Evolutionary conservation across 2,329 filamentous ascomycete species (phyloP).

Genomic region (Helicocarpus griseus): DNA sequence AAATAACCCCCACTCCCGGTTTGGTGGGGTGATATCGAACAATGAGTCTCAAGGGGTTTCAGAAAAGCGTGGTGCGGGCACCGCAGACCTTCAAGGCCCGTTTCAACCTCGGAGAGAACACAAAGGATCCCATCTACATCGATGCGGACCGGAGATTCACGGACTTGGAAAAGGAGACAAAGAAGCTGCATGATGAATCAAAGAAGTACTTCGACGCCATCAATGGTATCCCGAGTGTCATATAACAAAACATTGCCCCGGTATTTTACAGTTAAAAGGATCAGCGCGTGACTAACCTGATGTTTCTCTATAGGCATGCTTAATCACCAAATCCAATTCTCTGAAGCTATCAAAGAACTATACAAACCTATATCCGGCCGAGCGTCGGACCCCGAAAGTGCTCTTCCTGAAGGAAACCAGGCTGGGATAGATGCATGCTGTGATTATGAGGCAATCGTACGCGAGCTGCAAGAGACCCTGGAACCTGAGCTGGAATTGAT

Average conservation of each 20-base stretch:
- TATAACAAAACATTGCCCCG: neutral
- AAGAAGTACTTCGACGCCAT: conserved; percentile 97
- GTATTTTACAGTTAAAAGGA: neutral
- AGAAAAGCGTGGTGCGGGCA: conserved; percentile 79
- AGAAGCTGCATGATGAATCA: conserved; percentile 92
- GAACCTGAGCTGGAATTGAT: conserved; percentile 96
- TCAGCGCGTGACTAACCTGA: neutral
- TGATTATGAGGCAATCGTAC: conserved; percentile 86
- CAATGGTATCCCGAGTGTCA: conserved; percentile 50
- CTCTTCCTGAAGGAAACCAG: conserved; percentile 72
- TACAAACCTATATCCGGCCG: conserved; percentile 98
- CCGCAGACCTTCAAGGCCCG: conserved; percentile 84
- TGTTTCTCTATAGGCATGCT: conserved; percentile 60
- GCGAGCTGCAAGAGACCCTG: conserved; percentile 79
- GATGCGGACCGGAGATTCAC: conserved; percentile 90
- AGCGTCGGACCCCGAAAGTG: conserved; percentile 81
- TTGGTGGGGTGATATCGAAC: neutral
- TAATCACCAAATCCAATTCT: conserved; percentile 95
- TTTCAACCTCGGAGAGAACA: conserved; percentile 93
- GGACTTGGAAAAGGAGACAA: conserved; percentile 90
- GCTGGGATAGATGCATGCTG: conserved; percentile 93
- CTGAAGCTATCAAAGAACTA: conserved; percentile 86
- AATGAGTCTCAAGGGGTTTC: conserved; percentile 97
- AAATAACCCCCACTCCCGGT: neutral
- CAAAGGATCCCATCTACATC: conserved; percentile 88